A percentile compares a stretch with the other conserved stretches of the same genome.
phyloP scores from a whole-genome alignment of 495 filamentous ascomycete genomes.

The Clohesyomyces aquaticus region DNA sequence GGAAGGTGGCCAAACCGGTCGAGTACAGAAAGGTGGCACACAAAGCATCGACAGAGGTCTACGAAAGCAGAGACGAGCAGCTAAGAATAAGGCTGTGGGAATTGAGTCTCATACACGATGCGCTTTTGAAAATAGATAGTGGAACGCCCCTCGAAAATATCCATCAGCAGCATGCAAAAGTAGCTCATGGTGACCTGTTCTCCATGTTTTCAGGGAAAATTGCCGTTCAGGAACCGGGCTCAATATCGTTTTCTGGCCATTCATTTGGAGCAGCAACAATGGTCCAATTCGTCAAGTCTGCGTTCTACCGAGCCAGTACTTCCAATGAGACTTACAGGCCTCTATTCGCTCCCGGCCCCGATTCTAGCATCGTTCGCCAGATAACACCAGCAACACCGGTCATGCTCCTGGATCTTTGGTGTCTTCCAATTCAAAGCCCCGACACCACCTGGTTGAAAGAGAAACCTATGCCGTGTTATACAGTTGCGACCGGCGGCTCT shows the following conservation, averaged over 20 bases:
- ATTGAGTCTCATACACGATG: conserved; percentile 64
- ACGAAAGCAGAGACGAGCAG: conserved; percentile 64
- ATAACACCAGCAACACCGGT: conserved; percentile 64
- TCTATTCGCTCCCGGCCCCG: conserved; percentile 55
- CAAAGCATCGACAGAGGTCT: conserved; percentile 58
- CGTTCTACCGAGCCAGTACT: conserved; percentile 57
- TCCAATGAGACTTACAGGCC: conserved; percentile 41
- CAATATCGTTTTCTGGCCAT: conserved; percentile 72
- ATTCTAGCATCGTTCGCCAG: conserved; percentile 59
- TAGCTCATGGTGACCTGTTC: conserved; percentile 49
- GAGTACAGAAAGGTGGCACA: conserved; percentile 59
- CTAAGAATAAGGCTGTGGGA: conserved; percentile 75
- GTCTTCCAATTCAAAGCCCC: conserved; percentile 63
- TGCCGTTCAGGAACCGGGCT: conserved; percentile 69
- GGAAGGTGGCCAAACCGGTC: conserved; percentile 40
- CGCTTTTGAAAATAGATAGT: conserved; percentile 63
- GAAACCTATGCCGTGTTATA: conserved; percentile 69
- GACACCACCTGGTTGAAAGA: conserved; percentile 61
- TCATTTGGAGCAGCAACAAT: conserved; percentile 74
- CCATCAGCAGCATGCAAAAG: conserved; percentile 49
- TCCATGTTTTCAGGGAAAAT: conserved; percentile 57
- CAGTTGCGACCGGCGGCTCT: conserved; percentile 50
- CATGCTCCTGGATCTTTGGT: conserved; percentile 75
- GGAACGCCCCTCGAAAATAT: conserved; percentile 51
- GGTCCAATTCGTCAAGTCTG: conserved; percentile 72